Evolutionary conservation across 2,329 filamentous ascomycete genomes (phyloP), one percentile per base, ranked within the genome.

Genomic region (Annulohypoxylon truncatum): DNA sequence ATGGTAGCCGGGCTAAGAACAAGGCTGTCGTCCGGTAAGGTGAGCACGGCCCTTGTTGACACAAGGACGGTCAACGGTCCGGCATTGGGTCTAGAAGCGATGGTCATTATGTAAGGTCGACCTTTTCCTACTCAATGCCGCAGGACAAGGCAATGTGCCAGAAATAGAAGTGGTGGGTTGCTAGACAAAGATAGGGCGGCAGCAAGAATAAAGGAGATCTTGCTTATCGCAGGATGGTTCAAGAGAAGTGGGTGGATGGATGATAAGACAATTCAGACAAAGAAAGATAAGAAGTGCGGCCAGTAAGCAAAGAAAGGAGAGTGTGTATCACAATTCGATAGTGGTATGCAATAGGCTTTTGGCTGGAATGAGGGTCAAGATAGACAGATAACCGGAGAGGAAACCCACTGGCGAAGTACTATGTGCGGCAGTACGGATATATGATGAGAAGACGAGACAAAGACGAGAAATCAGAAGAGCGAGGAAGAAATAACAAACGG

Each of bases 41-140:
- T 91, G 72, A 98, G 84, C 53, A 98, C 89, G 61, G 92, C 92
- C 73, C 94, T 88, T 24, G 90, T 92, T 0, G 96, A 98, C 62
- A 91, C 91, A 62, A 98, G 85, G 63, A 97, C 92, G 44, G 88
- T 89, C 73, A 94, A 75, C 42, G 81, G 77, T 46, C 77, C 80
- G 18, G 74, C 66, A 64, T 58, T 66, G 12, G 64, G 35, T 55
- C 69, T 72, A 58, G 64, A 61, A 38, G 68, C 44, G 48, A 61
- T 50, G 40, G 69, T 67, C 73, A 74, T 74, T 66, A 63, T 73
- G 61, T 61, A 51, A 61, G 58, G 29, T 31, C 20, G 44, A 31
- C 33, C 40, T 53, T 58, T 40, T 61, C 33, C 55, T 61, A 28
- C 56, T 46, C 10, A 50, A 61, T 29, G 38, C 51, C 58, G 51